phyloP scores from a whole-genome alignment of 1,139 yeast genomes.

The Suhomyces anneliseae region DNA sequence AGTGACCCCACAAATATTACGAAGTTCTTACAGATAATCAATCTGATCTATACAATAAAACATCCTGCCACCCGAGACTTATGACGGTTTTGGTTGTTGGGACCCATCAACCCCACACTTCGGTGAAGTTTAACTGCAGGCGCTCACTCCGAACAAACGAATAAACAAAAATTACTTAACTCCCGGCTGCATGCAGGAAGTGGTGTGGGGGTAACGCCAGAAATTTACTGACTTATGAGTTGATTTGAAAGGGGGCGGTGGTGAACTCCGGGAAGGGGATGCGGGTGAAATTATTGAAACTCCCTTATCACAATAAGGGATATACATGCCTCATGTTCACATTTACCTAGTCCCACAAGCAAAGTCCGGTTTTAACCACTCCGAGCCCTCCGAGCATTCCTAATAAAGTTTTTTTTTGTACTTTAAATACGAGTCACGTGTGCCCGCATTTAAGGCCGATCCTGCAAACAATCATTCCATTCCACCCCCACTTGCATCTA shows the following conservation, averaged over 20 bases:
- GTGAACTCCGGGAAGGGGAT: background rate
- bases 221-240: background rate
- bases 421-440: background rate
- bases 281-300: background rate
- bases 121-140: background rate
- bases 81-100: background rate
- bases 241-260: background rate
- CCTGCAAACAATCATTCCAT: background rate
- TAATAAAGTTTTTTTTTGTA: too few species aligned
- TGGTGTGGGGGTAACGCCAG: background rate
- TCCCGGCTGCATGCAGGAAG: conserved; percentile 2
- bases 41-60: background rate
- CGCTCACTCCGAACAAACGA: background rate
- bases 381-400: background rate
- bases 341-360: too few species aligned
- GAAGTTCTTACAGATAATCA: background rate
- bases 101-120: background rate
- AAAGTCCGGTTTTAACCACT: background rate
- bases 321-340: too few species aligned
- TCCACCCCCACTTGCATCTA: background rate
- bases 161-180: background rate
- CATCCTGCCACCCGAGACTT: background rate
- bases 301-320: too few species aligned
- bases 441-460: background rate
- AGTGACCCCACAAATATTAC: too few species aligned